A percentile compares a stretch with the other conserved stretches of the same genome.
Conservation (phyloP, 805 yeast species). For the Wickerhamomyces chambardii region DNA sequence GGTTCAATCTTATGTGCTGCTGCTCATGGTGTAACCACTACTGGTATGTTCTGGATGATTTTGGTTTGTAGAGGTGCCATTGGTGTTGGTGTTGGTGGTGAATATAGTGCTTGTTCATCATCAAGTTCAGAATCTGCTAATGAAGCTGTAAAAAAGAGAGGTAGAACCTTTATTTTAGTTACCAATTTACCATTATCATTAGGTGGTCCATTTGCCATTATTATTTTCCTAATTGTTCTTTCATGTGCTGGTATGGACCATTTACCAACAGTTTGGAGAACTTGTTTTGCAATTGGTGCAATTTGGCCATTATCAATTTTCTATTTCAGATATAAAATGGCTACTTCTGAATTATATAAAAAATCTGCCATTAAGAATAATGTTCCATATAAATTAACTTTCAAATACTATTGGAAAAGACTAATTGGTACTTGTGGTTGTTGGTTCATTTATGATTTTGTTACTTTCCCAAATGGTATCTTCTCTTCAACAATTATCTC, state of each 20-base stretch:
- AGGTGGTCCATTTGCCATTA: slow-evolving; percentile 77
- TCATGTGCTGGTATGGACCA: slow-evolving; percentile 43
- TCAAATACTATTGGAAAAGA: slow-evolving; percentile 61
- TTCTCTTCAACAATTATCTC: slow-evolving; percentile 55
- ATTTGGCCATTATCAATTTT: slow-evolving; percentile 67
- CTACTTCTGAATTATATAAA: slow-evolving; percentile 53
- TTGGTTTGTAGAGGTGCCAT: slow-evolving; percentile 66
- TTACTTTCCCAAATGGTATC: slow-evolving; percentile 67
- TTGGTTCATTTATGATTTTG: slow-evolving; percentile 79
- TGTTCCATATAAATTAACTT: slow-evolving; percentile 50
- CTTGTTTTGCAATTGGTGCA: slow-evolving; percentile 55
- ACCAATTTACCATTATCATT: slow-evolving; percentile 66
- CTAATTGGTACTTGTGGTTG: slow-evolving; percentile 63
- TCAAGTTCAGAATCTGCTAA: slow-evolving; percentile 70
- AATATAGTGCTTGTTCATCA: slow-evolving; percentile 62
- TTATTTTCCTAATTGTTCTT: slow-evolving; percentile 59
- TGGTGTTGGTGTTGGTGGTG: slow-evolving; percentile 77
- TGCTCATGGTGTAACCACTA: slow-evolving; percentile 46
- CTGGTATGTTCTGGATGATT: slow-evolving; percentile 72
- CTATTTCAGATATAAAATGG: slow-evolving; percentile 64
- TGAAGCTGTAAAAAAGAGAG: slow-evolving; percentile 54
- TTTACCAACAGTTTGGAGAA: slow-evolving; percentile 54
- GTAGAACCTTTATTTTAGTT: slow-evolving; percentile 54
- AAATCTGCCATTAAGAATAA: slow-evolving; percentile 51
- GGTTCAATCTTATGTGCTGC: slow-evolving; percentile 66